Conservation (phyloP, 2,329 filamentous ascomycete species). For the Ophiocordyceps unilateralis region DNA sequence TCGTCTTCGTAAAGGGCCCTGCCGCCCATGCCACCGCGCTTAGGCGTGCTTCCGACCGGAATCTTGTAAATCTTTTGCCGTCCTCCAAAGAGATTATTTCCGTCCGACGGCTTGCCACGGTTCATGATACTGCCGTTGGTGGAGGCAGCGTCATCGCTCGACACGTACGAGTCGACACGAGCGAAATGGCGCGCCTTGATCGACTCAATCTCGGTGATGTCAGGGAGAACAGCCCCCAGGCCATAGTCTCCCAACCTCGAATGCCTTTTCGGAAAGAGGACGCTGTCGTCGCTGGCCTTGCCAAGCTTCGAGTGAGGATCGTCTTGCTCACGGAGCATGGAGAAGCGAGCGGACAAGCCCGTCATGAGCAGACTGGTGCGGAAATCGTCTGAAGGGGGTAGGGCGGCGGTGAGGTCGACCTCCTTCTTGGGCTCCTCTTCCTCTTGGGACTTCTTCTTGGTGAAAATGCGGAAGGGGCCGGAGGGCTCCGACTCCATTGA, state of each 20-base stretch:
- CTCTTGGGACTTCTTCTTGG: slow-evolving; percentile 35
- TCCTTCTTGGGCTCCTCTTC: slow-evolving; percentile 45
- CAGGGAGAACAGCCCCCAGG: slow-evolving; percentile 40
- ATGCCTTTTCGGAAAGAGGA: slow-evolving; percentile 65
- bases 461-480: slow-evolving; percentile 35
- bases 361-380: slow-evolving; percentile 93
- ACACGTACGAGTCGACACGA: slow-evolving; percentile 47
- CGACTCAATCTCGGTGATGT: slow-evolving; percentile 86
- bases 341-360: slow-evolving; percentile 84
- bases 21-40: slow-evolving; percentile 41
- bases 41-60: slow-evolving; percentile 29
- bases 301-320: slow-evolving; percentile 78
- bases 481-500: slow-evolving; percentile 39
- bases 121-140: slow-evolving; percentile 60
- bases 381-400: slow-evolving; percentile 79
- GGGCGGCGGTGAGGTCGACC: slow-evolving; percentile 53
- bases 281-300: slow-evolving; percentile 90
- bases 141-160: slow-evolving; percentile 56
- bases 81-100: slow-evolving; percentile 86
- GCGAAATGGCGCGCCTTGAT: slow-evolving; percentile 44
- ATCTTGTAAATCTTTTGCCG: slow-evolving; percentile 93
- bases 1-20: slow-evolving; percentile 73
- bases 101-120: slow-evolving; percentile 65
- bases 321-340: slow-evolving; percentile 90
- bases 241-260: slow-evolving; percentile 64